Base-by-base conservation (phyloP, 768 basidiomycete species). In the Lentinus tigrinus region DNA sequence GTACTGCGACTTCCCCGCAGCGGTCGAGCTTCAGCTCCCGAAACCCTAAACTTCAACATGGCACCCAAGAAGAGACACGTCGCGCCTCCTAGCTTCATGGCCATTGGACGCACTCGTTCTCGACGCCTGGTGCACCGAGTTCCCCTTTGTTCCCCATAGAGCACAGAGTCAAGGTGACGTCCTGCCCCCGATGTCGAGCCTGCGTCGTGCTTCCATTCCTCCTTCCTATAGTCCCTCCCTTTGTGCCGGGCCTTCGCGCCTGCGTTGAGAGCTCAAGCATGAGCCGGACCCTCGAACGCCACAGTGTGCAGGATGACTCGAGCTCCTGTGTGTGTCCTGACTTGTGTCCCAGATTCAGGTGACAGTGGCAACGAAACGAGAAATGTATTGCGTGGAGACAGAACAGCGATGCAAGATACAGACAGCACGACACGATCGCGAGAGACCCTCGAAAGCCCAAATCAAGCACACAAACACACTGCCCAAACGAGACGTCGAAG, bases 401-500 rank as follows among this genome's bases (percentile, higher is more conserved):
- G 39, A 19, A 46, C 21, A 24, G 21, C n/a, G 19, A 46, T 21
- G 21, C 40, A 42, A 42, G 21, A 42, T 48, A 34, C 31, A 43
- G 34, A 47, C 39, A 39, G 16, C 17, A n/a, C 9, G 13, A 42
- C 40, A 17, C n/a, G 40, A n/a, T 9, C 17, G n/a, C 16, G 3
- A 42, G 8, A 54, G 31, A 46, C 19, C 27, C 23, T 21, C 10
- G 21, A 26, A 37, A 24, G 21, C 39, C 52, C 28, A 43, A 37
- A 58, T 38, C n/a, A 38, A n/a, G 27, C 26, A 34, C 47, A 56
- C 54, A 56, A 56, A 56, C 44, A 16, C 28, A 48, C 38, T 27
- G 14, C 54, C 54, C 24, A 34, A 48, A 31, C 24, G 44, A 34
- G 56, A 40, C 39, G 19, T 40, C 19, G 39, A 31, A 31, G 31